Base-by-base conservation (phyloP, 192 early-diverging fungal species). In the Lobulomyces angularis region DNA sequence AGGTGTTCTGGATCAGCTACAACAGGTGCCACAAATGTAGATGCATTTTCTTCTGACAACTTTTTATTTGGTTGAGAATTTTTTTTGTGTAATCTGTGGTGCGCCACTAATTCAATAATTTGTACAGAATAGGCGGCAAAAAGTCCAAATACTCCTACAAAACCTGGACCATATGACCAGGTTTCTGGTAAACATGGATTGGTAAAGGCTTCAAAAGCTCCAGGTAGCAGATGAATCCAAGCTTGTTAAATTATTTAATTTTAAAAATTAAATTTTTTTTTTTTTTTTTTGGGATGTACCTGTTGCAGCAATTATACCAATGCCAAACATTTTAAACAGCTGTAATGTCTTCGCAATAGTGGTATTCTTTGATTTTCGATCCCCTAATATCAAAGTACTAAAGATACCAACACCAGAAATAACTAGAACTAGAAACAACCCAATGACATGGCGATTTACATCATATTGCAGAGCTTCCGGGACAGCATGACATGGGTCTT, bases 281-380 rank as follows among this genome's bases (percentile, higher is more conserved):
- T 12, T 12, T 16, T 12, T 12, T 32, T 12, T n/a, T n/a, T n/a
- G n/a, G n/a, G n/a, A 54, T 35, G 45, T 59, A 23, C 65, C 65
- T 2, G 63, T 66, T 20, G 56, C 55, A 4, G 47, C 27, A 33
- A 73, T 66, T 32, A 66, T 58, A 17, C 69, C 69, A 21, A 45
- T 45, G 35, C 69, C 65, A 55, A 73, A 73, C 14, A 73, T 35
- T 49, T 73, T 73, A 31, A 67, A 35, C 8, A 35, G 36, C 43
- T 61, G 47, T n/a, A n/a, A n/a, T 12, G 17, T 17, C 23, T 11
- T 29, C 5, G 29, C 29, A 27, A 45, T 37, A 8, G 38, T 8
- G 9, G 36, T 17, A n/a, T n/a, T n/a, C 20, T 42, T 7, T n/a
- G 8, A 8, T 12, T 34, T 22, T 33, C 11, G 23, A 8, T 8